A percentile compares a stretch with the other conserved stretches of the same genome.
phyloP scores from a whole-genome alignment of 106 monocot species.

The Vanilla planifolia region DNA sequence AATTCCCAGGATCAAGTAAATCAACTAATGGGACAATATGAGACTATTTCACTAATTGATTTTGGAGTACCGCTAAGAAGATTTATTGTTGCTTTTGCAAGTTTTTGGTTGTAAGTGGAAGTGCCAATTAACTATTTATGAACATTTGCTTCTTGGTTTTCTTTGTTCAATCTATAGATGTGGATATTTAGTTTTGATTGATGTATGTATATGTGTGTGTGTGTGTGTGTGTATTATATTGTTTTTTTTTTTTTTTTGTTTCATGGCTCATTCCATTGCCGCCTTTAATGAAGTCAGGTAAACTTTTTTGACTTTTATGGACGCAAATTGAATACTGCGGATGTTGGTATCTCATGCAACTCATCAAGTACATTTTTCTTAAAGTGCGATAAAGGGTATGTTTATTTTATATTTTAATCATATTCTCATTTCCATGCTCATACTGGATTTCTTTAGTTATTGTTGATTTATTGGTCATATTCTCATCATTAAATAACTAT shows the following conservation, averaged over 20 bases:
- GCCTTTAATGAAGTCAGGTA: constrained; percentile 29
- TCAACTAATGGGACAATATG: too few species aligned
- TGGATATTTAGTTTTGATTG: not conserved
- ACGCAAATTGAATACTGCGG: constrained; percentile 67
- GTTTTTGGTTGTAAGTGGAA: too few species aligned
- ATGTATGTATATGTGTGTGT: not conserved
- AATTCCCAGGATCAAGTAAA: too few species aligned
- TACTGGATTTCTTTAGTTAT: not conserved
- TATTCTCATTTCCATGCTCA: constrained; percentile 2
- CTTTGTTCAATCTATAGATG: too few species aligned
- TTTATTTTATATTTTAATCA: not conserved
- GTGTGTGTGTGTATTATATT: not conserved
- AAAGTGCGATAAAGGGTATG: constrained; percentile 70
- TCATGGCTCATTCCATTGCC: constrained; percentile 6
- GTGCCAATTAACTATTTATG: too few species aligned
- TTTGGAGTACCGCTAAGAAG: too few species aligned
- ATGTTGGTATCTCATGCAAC: constrained; percentile 89
- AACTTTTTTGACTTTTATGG: constrained; percentile 95
- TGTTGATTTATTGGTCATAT: constrained; percentile 2
- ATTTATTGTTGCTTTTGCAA: too few species aligned
- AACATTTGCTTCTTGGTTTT: too few species aligned
- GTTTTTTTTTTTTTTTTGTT: not conserved
- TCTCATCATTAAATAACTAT: not conserved
- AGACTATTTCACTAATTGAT: too few species aligned
- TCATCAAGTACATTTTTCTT: constrained; percentile 47